Conservation (phyloP, 1,139 yeast species). For the Chernovozyma aurita region DNA sequence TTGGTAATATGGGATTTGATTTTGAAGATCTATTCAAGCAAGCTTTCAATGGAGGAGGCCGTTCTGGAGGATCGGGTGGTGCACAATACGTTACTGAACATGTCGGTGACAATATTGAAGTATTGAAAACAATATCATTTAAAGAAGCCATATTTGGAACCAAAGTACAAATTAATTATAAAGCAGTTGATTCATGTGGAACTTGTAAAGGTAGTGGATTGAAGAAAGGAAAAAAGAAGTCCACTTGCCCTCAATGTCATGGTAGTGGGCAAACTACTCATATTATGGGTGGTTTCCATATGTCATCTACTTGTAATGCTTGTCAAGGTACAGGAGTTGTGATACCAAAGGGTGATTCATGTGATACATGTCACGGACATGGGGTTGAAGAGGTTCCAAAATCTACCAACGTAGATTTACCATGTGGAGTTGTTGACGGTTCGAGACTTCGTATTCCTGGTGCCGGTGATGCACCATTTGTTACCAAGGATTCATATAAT, state of each 20-base stretch:
- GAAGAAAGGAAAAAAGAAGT: slow-evolving; percentile 69
- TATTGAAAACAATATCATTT: slow-evolving; percentile 66
- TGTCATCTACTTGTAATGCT: slow-evolving; percentile 86
- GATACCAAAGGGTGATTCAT: slow-evolving; percentile 64
- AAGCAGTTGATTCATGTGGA: slow-evolving; percentile 71
- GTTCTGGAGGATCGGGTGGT: slow-evolving; percentile 30
- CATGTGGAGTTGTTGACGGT: slow-evolving; percentile 87
- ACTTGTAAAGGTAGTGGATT: slow-evolving; percentile 85
- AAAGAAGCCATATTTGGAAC: slow-evolving; percentile 88
- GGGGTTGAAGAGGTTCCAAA: slow-evolving; percentile 74
- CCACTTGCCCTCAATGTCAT: slow-evolving; percentile 82
- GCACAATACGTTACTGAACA: slow-evolving; percentile 60
- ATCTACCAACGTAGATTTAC: slow-evolving; percentile 74
- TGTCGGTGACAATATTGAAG: slow-evolving; percentile 87
- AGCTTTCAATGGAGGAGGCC: slow-evolving; percentile 56
- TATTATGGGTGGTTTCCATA: slow-evolving; percentile 89
- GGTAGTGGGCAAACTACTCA: slow-evolving; percentile 93
- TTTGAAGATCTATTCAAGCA: slow-evolving; percentile 87
- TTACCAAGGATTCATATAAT: slow-evolving; percentile 62
- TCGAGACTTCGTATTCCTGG: slow-evolving; percentile 79
- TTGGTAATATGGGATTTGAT: slow-evolving; percentile 52
- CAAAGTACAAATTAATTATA: slow-evolving; percentile 61
- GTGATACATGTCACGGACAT: slow-evolving; percentile 80
- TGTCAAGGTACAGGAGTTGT: slow-evolving; percentile 90
- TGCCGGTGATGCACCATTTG: slow-evolving; percentile 85